Base-by-base conservation (phyloP, 148 eudicot species). In the Dysphania ambrosioides region DNA sequence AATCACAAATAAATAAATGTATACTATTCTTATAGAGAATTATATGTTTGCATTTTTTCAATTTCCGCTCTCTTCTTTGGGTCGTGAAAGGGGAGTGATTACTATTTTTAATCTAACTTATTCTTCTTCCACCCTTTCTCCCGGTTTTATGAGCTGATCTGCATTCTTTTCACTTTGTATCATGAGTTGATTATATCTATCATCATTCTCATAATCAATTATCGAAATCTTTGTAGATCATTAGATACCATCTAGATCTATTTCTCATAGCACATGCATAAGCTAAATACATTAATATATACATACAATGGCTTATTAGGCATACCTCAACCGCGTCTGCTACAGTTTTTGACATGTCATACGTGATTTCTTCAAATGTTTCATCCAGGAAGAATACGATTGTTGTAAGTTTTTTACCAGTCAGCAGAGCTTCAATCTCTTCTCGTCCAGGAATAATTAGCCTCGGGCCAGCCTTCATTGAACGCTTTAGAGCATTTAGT, bases 301-400 rank as follows among this genome's bases (percentile, higher is more conserved):
- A n/a, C 26, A 12, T 49, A n/a, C 10, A 13, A 55, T 38, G 66
- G 61, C 55, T 55, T 73, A 49, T 40, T 42, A 74, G 64, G 66
- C 58, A 36, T 85, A 96, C 99, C 99, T 96, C 97, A 73, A 96
- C 91, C 40, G 97, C 97, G 87, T 96, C 97, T 61, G 91, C 97
- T 72, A 92, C 97, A 68, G 94, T 96, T 55, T 97, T 92, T 66
- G 97, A 82, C 97, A 96, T 92, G 82, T 93, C 94, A 79, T 92
- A 92, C 7, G 94, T 84, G 71, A 96, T 96, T 80, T 96, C 99
- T 85, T 96, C 97, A 80, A 96, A 96, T 40, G 99, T 96, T 75
- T 96, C 99, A 81, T 96, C 99, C 90, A 96, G 79, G 85, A 96
- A 96, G 78, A 92, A 96, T 18, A 96, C 97, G 40, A 96, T 90